phyloP scores from a whole-genome alignment of 352 stramenopile genomes.

The Phytophthora foliorum region DNA sequence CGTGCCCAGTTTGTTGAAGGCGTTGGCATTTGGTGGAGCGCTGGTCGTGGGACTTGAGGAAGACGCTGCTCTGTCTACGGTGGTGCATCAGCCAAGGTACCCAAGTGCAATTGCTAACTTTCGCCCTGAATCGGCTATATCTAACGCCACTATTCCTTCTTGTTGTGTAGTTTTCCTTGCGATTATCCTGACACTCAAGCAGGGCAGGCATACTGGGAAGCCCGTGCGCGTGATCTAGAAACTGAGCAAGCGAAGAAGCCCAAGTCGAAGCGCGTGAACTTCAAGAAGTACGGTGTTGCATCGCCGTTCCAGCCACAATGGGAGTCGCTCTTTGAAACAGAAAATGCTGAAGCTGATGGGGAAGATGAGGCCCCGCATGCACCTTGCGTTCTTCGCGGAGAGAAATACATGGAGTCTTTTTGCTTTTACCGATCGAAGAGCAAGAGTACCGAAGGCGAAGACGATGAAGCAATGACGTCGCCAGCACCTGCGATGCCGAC shows the following conservation, averaged over 20 bases:
- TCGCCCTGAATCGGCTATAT: neutral
- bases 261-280: conserved; percentile 76
- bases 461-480: conserved; percentile 11
- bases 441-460: neutral
- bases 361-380: conserved; percentile 3
- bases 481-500: conserved; percentile 54
- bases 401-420: conserved; percentile 79
- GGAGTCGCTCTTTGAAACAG: conserved; percentile 51
- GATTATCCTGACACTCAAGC: conserved; percentile 81
- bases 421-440: conserved; percentile 50
- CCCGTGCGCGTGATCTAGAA: conserved; percentile 27
- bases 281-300: conserved; percentile 62
- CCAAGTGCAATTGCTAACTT: conserved; percentile 4
- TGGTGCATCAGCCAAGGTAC: conserved; percentile 59
- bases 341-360: conserved; percentile 9
- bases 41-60: conserved; percentile 83
- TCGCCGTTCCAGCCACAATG: conserved; percentile 76
- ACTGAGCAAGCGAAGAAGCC: conserved; percentile 58
- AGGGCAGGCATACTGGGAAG: conserved; percentile 67
- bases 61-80: conserved; percentile 64
- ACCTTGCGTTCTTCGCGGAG: conserved; percentile 68
- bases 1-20: conserved; percentile 64
- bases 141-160: conserved; percentile 11
- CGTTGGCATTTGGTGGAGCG: conserved; percentile 68
- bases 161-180: conserved; percentile 68